Base-by-base conservation (phyloP, 2,329 filamentous ascomycete genomes). In the Botrytis byssoidea region DNA sequence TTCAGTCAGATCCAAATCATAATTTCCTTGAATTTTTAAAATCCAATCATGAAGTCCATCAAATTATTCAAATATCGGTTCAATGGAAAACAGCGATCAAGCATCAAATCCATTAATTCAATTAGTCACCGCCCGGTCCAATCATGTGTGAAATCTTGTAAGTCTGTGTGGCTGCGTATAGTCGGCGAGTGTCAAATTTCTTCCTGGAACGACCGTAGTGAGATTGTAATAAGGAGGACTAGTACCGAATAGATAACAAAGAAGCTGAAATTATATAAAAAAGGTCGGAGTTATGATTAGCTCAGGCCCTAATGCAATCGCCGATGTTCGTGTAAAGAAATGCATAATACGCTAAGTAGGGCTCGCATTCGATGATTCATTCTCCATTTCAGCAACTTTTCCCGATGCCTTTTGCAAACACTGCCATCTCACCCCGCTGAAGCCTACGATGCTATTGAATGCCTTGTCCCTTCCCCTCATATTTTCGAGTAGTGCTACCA, bases 391-490 rank as follows among this genome's bases (percentile, higher is more conserved):
- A 44, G 35, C 18, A 59, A 25, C 9, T 29, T 42, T 68, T 22
- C 16, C 37, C 18, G 35, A 32, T 57, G 25, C 4, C 6, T 32
- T 65, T 65, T 82, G 81, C 46, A 83, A 68, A 60, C 78, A 75
- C 73, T 83, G 81, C 79, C 81, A 83, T 44, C 77, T 75, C 35
- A 82, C 37, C 1, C 79, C 79, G n/a, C 80, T 82, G 67, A 83
- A 82, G 0, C 79, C 82, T 64, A 83, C 76, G 10, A 83, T 78
- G 32, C 78, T 76, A 75, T 83, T 83, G 65, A 83, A 83, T 7
- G 80, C 81, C 64, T 81, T 80, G 69, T 83, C 81, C 37, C 82
- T 75, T 29, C 78, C 76, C 44, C 75, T 79, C 76, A 83, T 76
- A 59, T 77, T 79, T 60, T 82, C 78, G 22, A 78, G 61, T 5